Base-by-base conservation (phyloP, 2,329 filamentous ascomycete species). In the Alternaria panax region DNA sequence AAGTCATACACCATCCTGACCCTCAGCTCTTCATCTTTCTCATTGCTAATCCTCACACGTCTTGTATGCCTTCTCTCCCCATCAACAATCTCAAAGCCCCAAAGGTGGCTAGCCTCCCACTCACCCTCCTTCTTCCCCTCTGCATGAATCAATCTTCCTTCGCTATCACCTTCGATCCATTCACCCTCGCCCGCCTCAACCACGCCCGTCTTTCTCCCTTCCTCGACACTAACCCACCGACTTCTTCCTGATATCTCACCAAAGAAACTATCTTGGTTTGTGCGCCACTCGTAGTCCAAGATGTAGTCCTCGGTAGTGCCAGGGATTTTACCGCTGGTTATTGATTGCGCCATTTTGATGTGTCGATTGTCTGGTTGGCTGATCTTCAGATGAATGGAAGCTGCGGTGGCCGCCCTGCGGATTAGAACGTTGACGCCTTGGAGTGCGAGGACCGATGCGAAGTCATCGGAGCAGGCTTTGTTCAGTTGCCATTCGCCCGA, bases 81-180 rank as follows among this genome's bases (percentile, higher is more conserved):
- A 12, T 62, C 50, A 4, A 64, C 57, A 2, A 54, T 18, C 48
- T 66, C 59, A 46, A 67, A 64, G 0, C 63, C 63, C 63, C 58
- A 67, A 22, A 67, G 50, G 34, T 64, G 59, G 18, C 54, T 51
- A 7, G 65, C 60, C 40, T 61, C 61, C 60, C 59, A 68, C 30
- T 61, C 42, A 2, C 59, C 59, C 7, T 54, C 48, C 16, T 59
- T 62, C 38, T 47, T 64, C 2, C 61, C 54, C 22, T 67, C 56
- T 0, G 57, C 63, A 5, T 66, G 54, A 11, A 67, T 52, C 18
- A 64, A 28, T 24, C 45, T 56, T 1, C 57, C 54, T 9, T 58
- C 54, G 16, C 59, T 64, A 41, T 64, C 63, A 2, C 52, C 54
- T 12, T 63, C 57, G 11, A 64, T 50, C 59, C 63, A 66, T 9